Percentiles rank a stretch among this genome's conserved stretches.
phyloP scores from a whole-genome alignment of 75 land plant genomes.

The Chamaecyparis obtusa region DNA sequence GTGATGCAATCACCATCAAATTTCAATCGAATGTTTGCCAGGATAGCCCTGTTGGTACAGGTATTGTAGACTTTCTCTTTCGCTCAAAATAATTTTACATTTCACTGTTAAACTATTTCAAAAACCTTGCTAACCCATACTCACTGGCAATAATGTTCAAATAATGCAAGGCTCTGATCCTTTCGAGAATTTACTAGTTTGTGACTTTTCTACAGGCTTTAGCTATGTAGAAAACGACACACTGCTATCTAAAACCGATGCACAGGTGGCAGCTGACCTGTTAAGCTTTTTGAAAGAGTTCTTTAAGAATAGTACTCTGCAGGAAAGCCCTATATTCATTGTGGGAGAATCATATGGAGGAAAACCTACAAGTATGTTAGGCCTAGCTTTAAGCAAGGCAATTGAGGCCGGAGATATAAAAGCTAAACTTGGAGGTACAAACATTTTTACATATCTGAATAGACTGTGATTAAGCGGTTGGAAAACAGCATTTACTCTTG shows the following conservation, averaged over 20 bases:
- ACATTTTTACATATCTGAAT: neutral
- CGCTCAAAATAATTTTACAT: neutral
- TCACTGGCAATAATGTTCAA: too few relatives aligned
- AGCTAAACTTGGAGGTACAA: slow-evolving; percentile 57
- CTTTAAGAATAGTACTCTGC: slow-evolving; percentile 39
- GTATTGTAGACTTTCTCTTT: neutral
- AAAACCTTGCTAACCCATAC: too few relatives aligned
- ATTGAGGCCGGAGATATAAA: slow-evolving; percentile 55
- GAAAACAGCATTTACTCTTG: neutral
- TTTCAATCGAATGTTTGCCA: slow-evolving; percentile 11
- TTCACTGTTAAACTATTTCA: too few relatives aligned
- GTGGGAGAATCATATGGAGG: slow-evolving; percentile 96
- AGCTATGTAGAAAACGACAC: slow-evolving; percentile 73
- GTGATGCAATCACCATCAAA: neutral
- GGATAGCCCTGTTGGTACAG: slow-evolving; percentile 96
- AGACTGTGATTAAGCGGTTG: neutral
- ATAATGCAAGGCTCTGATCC: neutral
- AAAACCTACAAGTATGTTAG: slow-evolving; percentile 67
- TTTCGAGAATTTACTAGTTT: neutral
- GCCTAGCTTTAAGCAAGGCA: slow-evolving; percentile 51
- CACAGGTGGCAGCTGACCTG: slow-evolving; percentile 68
- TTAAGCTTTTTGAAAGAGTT: slow-evolving; percentile 48
- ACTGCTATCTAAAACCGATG: slow-evolving; percentile 54
- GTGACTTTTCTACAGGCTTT: slow-evolving; percentile 26
- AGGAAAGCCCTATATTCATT: slow-evolving; percentile 63